Conservation (phyloP, 306 rosid genomes). For the Sphenostylis stenocarpa region DNA sequence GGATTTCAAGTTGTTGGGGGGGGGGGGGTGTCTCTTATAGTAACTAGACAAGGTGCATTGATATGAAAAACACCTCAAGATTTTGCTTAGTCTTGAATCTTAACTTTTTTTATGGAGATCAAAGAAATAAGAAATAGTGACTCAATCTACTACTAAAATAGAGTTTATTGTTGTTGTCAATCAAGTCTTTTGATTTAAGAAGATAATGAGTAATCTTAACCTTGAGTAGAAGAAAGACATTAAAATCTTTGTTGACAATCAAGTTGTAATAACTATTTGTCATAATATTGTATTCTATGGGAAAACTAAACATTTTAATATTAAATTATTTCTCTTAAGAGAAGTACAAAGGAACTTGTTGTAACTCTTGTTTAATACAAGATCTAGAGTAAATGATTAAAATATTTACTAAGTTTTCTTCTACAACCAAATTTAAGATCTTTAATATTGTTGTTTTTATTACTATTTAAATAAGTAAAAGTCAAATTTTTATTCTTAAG, state of each 20-base stretch:
- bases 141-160: background rate
- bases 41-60: background rate
- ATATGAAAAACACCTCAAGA: background rate
- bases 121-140: too few species aligned
- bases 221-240: too few species aligned
- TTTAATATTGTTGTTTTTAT: too few species aligned
- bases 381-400: too few species aligned
- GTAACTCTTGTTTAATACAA: background rate
- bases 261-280: background rate
- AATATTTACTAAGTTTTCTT: too few species aligned
- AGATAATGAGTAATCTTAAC: too few species aligned
- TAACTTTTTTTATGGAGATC: too few species aligned
- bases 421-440: too few species aligned
- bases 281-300: too few species aligned
- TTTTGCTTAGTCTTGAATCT: background rate
- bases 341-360: background rate
- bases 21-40: background rate
- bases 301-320: too few species aligned
- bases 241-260: background rate
- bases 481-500: too few species aligned
- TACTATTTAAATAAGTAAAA: too few species aligned
- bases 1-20: background rate
- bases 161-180: background rate
- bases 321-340: background rate
- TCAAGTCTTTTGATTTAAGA: background rate